These are phyloP conservation scores for Starmerella davenportii DNA, from an alignment of 805 yeast species.

Conservation along the genomic window DNA sequence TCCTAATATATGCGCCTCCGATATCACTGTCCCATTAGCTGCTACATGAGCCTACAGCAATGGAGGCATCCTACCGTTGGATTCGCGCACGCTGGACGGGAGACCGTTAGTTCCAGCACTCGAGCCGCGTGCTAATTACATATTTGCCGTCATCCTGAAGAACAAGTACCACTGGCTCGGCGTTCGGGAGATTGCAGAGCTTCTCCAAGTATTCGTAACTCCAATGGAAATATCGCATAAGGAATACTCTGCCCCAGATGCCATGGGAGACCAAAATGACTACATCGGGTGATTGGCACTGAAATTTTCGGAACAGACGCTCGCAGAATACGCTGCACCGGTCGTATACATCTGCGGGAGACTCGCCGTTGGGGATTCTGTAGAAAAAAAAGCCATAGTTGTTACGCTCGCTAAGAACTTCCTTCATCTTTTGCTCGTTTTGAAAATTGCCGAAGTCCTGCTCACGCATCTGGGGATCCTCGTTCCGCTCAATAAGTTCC, in stretches of 20 bases:
- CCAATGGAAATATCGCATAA: slow-evolving; percentile 94
- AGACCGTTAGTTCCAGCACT: slow-evolving; percentile 41
- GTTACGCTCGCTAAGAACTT: slow-evolving; percentile 69
- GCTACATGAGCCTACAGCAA: too few species aligned
- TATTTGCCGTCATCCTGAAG: slow-evolving; percentile 33
- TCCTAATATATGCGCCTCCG: too few species aligned
- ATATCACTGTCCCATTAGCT: too few species aligned
- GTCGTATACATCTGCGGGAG: slow-evolving; percentile 91
- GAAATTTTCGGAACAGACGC: slow-evolving; percentile 65
- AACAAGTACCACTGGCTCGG: slow-evolving; percentile 68
- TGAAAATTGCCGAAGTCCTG: slow-evolving; percentile 94
- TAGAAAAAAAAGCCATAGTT: slow-evolving; percentile 78
- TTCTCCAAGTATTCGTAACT: slow-evolving; percentile 75
- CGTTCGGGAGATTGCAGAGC: slow-evolving; percentile 67
- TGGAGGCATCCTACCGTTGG: too few species aligned
- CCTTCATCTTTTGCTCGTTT: slow-evolving; percentile 47
- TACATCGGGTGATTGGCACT: slow-evolving; percentile 47
- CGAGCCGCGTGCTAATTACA: slow-evolving; percentile 39
- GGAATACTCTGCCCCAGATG: slow-evolving; percentile 79
- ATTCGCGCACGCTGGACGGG: too few species aligned
- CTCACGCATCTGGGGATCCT: slow-evolving; percentile 83
- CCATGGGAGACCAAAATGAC: slow-evolving; percentile 83
- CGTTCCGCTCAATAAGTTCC: slow-evolving; percentile 31
- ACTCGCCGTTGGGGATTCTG: slow-evolving; percentile 82
- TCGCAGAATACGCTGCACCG: slow-evolving; percentile 82